Conservation (phyloP, 345 rosid genomes). For the Populus euphratica region DNA sequence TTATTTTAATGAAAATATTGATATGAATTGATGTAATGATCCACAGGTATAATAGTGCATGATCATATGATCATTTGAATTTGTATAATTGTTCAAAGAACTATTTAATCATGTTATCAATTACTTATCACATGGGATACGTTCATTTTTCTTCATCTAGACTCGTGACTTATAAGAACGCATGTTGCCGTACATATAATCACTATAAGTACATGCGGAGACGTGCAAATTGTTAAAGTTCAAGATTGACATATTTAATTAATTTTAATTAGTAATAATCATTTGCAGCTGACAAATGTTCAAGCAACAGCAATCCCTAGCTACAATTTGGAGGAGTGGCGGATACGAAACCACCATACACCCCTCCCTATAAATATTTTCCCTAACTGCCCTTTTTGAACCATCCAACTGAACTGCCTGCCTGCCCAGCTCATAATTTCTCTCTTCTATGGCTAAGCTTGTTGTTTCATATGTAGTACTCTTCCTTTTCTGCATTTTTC, state of each 20-base stretch:
- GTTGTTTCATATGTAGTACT: neutral
- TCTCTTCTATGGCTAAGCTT: neutral
- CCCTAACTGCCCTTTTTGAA: neutral
- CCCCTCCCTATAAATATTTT: neutral
- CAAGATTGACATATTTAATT: neutral
- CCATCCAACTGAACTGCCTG: neutral
- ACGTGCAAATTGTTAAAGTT: neutral
- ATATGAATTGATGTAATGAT: too few species aligned
- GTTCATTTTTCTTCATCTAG: neutral
- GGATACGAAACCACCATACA: neutral
- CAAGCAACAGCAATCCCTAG: too few species aligned
- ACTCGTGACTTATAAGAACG: neutral
- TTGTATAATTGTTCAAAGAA: too few species aligned
- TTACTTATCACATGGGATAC: neutral
- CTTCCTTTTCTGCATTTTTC: neutral
- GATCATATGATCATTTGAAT: too few species aligned
- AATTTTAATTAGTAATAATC: neutral
- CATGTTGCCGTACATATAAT: neutral
- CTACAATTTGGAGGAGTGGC: neutral
- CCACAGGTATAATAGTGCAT: too few species aligned
- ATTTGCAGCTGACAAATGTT: neutral
- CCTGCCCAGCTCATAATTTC: neutral
- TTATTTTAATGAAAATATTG: too few species aligned
- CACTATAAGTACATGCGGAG: neutral
- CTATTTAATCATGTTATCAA: too few species aligned